Conservation (phyloP, 1,139 yeast species). For the Candida glucosophila region DNA sequence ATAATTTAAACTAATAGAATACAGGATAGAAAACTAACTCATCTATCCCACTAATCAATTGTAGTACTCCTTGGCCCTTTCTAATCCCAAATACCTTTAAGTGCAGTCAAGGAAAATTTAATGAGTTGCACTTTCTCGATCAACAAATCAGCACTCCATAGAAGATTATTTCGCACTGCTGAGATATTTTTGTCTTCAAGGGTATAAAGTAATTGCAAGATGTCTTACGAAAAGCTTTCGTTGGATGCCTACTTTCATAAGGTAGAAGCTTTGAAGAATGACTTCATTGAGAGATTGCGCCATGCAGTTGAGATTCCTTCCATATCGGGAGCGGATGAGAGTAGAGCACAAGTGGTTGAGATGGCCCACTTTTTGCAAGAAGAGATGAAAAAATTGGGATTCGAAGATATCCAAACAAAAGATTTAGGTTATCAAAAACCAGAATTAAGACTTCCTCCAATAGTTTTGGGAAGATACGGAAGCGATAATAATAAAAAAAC, state of each 20-base stretch:
- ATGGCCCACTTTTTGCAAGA: constrained; percentile 77
- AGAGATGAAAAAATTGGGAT: constrained; percentile 67
- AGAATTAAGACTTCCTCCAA: constrained; percentile 77
- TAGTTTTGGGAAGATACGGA: constrained; percentile 83
- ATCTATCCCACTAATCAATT: not conserved
- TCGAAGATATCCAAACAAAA: constrained; percentile 70
- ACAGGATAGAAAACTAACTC: not conserved
- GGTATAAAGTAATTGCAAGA: constrained; percentile 5
- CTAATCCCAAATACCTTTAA: no score
- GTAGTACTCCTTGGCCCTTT: no score
- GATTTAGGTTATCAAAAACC: constrained; percentile 76
- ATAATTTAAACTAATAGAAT: not conserved
- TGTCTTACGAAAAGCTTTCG: constrained; percentile 32
- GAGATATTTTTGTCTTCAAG: no score
- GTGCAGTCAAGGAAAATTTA: no score
- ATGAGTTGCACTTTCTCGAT: no score
- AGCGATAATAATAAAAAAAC: constrained; percentile 73
- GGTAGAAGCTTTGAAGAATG: constrained; percentile 64
- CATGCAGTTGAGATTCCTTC: constrained; percentile 91
- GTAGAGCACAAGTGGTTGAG: constrained; percentile 76
- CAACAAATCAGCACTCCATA: no score
- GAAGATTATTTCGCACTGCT: no score
- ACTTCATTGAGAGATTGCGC: constrained; percentile 58
- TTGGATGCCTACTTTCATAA: constrained; percentile 44
- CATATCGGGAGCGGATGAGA: constrained; percentile 81